Conservation (phyloP, 2,329 filamentous ascomycete genomes). For the Cryoendolithus antarcticus region DNA sequence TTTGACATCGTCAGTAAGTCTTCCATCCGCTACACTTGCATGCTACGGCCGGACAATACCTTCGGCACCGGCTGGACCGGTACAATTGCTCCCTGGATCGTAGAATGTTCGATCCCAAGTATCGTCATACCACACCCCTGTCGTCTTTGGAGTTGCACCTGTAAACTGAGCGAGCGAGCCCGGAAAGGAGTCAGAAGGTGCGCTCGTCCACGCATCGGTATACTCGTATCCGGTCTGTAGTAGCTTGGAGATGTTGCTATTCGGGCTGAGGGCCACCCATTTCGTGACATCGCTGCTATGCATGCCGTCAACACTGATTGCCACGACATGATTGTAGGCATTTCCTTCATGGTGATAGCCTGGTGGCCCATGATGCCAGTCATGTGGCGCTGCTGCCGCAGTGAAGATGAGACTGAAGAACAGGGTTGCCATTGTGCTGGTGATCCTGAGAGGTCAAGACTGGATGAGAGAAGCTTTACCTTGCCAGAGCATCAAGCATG, state of each 20-base stretch:
- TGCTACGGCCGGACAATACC: constrained; percentile 5
- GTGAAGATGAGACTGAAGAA: too few relatives aligned
- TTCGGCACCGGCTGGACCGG: constrained; percentile 16
- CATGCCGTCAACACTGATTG: constrained; percentile 16
- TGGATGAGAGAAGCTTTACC: too few relatives aligned
- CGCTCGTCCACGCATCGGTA: constrained; percentile 16
- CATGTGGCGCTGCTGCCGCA: too few relatives aligned
- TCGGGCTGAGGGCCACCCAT: constrained; percentile 11
- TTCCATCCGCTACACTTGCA: too few relatives aligned
- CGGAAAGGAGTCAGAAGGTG: constrained; percentile 20
- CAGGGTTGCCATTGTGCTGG: too few relatives aligned
- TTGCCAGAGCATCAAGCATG: too few relatives aligned
- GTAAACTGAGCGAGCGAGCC: constrained; percentile 14
- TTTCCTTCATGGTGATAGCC: background rate
- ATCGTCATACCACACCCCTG: constrained; percentile 17
- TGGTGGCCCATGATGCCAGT: too few relatives aligned
- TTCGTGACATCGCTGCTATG: constrained; percentile 15
- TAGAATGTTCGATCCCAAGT: constrained; percentile 16
- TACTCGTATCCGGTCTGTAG: constrained; percentile 15
- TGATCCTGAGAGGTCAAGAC: too few relatives aligned
- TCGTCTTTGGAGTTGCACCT: constrained; percentile 15
- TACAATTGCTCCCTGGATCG: constrained; percentile 13
- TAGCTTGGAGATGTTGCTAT: constrained; percentile 12
- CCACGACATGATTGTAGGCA: constrained; percentile 13
- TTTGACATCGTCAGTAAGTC: constrained; percentile 2